Evolutionary conservation across 2,329 filamentous ascomycete genomes (phyloP).

Genomic region (Botrytis fabae): DNA sequence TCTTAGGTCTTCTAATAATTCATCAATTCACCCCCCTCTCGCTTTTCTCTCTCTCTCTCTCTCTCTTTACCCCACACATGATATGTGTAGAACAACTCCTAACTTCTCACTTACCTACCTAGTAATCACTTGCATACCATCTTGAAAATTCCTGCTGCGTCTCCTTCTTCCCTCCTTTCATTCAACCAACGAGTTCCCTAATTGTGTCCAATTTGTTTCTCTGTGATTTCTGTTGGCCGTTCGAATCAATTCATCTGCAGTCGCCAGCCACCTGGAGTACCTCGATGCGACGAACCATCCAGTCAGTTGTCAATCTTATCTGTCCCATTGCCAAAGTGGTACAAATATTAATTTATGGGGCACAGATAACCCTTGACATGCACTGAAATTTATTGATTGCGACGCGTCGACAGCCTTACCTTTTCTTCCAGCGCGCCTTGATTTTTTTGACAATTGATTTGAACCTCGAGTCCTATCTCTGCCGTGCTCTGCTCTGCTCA

Average conservation of each 20-base stretch:
- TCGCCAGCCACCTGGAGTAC: background rate
- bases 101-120: background rate
- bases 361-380: slow-evolving; percentile 16
- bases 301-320: background rate
- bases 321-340: background rate
- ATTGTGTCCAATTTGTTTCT: background rate
- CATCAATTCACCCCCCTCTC: background rate
- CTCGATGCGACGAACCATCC: background rate
- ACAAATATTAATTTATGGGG: background rate
- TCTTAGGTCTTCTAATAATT: background rate
- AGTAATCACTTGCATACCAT: slow-evolving; percentile 1
- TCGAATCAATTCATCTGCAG: background rate
- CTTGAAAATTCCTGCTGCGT: background rate
- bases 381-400: slow-evolving; percentile 27
- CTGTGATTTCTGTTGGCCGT: background rate
- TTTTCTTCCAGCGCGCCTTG: slow-evolving; percentile 26
- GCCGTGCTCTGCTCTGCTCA: background rate
- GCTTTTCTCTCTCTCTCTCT: background rate
- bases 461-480: background rate
- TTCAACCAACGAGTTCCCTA: background rate
- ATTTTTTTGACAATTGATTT: slow-evolving; percentile 8
- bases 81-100: background rate
- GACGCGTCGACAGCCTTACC: slow-evolving; percentile 31
- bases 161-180: background rate
- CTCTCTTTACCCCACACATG: background rate